Evolutionary conservation across 2,329 filamentous ascomycete genomes (phyloP).

Genomic region (Pseudocercospora crystallina): DNA sequence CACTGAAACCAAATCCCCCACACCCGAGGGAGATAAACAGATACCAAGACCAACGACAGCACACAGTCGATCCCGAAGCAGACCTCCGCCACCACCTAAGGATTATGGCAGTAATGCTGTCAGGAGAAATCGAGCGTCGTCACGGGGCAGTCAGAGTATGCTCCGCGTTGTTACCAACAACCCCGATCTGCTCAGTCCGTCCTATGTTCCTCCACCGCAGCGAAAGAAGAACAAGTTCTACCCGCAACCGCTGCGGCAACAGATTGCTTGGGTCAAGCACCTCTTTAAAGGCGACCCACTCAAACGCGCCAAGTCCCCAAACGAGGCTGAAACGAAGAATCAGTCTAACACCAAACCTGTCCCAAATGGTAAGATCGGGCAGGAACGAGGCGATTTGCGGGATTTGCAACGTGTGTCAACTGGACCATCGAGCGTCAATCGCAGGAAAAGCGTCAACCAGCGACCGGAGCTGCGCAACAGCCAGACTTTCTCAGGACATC

Average conservation of each 20-base stretch:
- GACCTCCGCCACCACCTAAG: constrained; percentile 82
- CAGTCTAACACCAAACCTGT: constrained; percentile 20
- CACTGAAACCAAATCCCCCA: constrained; percentile 59
- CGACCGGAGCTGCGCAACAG: constrained; percentile 41
- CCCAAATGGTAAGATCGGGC: constrained; percentile 18
- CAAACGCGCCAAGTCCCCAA: constrained; percentile 61
- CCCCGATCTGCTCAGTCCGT: constrained; percentile 56
- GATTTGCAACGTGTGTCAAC: constrained; percentile 40
- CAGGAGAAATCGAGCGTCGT: constrained; percentile 47
- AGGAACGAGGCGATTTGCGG: constrained; percentile 22
- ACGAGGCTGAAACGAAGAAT: constrained; percentile 22
- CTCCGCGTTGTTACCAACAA: constrained; percentile 78
- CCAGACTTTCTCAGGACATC: constrained; percentile 32
- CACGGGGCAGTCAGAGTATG: constrained; percentile 67
- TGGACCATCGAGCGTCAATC: constrained; percentile 32
- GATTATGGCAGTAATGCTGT: constrained; percentile 62
- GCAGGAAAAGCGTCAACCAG: constrained; percentile 35
- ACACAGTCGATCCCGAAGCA: constrained; percentile 71
- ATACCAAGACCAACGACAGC: constrained; percentile 50
- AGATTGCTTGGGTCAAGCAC: constrained; percentile 67
- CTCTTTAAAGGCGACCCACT: constrained; percentile 67
- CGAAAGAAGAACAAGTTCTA: constrained; percentile 57
- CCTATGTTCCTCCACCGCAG: constrained; percentile 47
- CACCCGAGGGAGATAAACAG: constrained; percentile 45
- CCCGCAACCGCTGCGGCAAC: constrained; percentile 64